Evolutionary conservation across 2,329 filamentous ascomycete genomes (phyloP).

Genomic region (Boeremia lycopersici): DNA sequence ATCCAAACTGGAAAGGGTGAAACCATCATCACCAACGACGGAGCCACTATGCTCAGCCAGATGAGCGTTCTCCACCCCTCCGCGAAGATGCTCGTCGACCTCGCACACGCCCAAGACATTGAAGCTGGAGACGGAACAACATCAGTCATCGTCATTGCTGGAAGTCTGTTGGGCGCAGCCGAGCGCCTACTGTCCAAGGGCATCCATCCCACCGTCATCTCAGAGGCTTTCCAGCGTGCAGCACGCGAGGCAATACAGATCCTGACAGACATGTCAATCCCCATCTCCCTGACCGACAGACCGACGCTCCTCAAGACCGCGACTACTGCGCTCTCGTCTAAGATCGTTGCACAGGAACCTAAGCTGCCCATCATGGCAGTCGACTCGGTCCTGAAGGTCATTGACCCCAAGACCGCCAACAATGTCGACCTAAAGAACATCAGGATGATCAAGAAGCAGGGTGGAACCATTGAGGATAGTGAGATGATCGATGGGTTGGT

Average conservation of each 20-base stretch:
- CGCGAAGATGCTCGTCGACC: conserved; percentile 97
- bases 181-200: conserved; percentile 86
- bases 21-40: conserved; percentile 99
- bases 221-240: conserved; percentile 95
- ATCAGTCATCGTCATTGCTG: conserved; percentile 96
- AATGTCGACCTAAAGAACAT: conserved; percentile 98
- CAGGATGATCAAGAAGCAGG: conserved; percentile 94
- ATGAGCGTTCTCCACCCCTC: conserved; percentile 99
- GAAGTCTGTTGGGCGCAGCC: conserved; percentile 90
- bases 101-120: conserved; percentile 96
- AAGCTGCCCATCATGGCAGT: conserved; percentile 98
- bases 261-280: conserved; percentile 93
- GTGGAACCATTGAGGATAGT: conserved; percentile 97
- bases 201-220: conserved; percentile 97
- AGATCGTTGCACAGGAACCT: conserved; percentile 97
- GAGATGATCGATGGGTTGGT: conserved; percentile 96
- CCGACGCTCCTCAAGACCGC: conserved; percentile 92
- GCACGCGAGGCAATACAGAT: conserved; percentile 86
- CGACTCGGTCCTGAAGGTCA: conserved; percentile 92
- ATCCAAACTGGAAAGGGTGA: conserved; percentile 96
- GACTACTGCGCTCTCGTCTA: conserved; percentile 95
- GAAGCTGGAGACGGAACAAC: conserved; percentile 98
- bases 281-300: conserved; percentile 86
- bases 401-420: conserved; percentile 92
- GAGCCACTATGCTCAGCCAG: conserved; percentile 98